These are phyloP conservation scores for Aspergillus mulundensis DNA, from an alignment of 495 filamentous ascomycete species.

Conservation along the genomic window DNA sequence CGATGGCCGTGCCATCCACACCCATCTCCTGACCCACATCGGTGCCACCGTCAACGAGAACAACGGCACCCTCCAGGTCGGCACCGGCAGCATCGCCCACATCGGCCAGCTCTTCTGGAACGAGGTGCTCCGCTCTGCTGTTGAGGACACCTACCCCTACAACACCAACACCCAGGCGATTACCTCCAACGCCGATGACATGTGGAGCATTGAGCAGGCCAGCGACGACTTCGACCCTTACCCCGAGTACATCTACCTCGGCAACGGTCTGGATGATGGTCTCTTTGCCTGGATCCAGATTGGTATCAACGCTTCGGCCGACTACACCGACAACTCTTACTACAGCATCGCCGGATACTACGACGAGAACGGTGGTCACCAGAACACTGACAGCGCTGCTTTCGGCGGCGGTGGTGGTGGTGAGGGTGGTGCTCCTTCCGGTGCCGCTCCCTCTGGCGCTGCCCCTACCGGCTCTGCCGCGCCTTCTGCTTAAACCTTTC, in stretches of 20 bases:
- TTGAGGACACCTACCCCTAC: slow-evolving; percentile 55
- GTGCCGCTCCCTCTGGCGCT: slow-evolving; percentile 15
- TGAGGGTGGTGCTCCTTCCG: slow-evolving; percentile 14
- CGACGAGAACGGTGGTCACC: slow-evolving; percentile 30
- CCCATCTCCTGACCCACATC: slow-evolving; percentile 50
- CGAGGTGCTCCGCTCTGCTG: slow-evolving; percentile 50
- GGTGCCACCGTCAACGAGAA: slow-evolving; percentile 44
- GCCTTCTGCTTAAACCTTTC: not conserved
- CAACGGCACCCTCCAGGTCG: slow-evolving; percentile 43
- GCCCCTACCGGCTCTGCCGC: slow-evolving; percentile 9
- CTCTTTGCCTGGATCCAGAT: slow-evolving; percentile 56
- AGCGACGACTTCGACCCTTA: slow-evolving; percentile 31
- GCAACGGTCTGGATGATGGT: slow-evolving; percentile 43
- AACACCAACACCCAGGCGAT: slow-evolving; percentile 49
- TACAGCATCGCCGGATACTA: slow-evolving; percentile 37
- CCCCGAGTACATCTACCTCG: slow-evolving; percentile 44
- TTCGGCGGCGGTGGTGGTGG: slow-evolving; percentile 22
- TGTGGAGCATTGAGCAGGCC: slow-evolving; percentile 33
- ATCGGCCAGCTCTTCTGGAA: slow-evolving; percentile 60
- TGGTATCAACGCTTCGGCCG: slow-evolving; percentile 50
- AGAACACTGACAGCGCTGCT: slow-evolving; percentile 23
- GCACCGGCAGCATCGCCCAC: slow-evolving; percentile 32
- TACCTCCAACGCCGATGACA: slow-evolving; percentile 45
- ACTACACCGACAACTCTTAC: slow-evolving; percentile 38
- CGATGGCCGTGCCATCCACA: slow-evolving; percentile 54